phyloP scores from a whole-genome alignment of 2,329 filamentous ascomycete genomes.

The Rutstroemia sp. region DNA sequence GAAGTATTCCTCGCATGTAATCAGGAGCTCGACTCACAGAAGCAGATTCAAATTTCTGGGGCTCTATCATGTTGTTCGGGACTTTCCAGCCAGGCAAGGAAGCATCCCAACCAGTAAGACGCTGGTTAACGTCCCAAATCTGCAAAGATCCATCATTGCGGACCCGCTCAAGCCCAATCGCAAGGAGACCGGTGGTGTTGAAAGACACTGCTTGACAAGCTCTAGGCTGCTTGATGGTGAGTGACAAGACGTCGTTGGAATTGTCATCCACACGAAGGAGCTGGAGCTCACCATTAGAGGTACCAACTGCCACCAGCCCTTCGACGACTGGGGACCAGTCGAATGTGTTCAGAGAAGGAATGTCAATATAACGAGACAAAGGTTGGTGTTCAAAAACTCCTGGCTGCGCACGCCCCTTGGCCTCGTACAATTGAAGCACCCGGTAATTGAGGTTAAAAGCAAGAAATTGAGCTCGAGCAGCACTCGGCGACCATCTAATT shows the following conservation, averaged over 20 bases:
- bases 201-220: constrained; percentile 79
- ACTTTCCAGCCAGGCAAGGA: constrained; percentile 38
- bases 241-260: constrained; percentile 55
- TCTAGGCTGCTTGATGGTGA: constrained; percentile 66
- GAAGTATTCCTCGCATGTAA: not conserved
- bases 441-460: constrained; percentile 59
- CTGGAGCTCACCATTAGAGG: constrained; percentile 66
- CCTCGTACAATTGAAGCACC: constrained; percentile 55
- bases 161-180: constrained; percentile 72
- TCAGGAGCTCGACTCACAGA: constrained; percentile 2
- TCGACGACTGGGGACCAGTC: constrained; percentile 58
- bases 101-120: constrained; percentile 44
- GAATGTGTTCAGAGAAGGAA: constrained; percentile 56
- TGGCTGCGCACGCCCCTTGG: constrained; percentile 44
- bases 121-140: constrained; percentile 67
- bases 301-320: constrained; percentile 67
- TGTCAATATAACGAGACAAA: constrained; percentile 52
- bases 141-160: constrained; percentile 77
- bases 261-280: constrained; percentile 66
- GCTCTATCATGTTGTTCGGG: constrained; percentile 32
- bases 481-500: constrained; percentile 59
- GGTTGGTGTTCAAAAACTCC: constrained; percentile 51
- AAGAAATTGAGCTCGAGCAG: constrained; percentile 51
- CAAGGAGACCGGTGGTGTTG: constrained; percentile 62
- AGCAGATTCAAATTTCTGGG: constrained; percentile 47